Evolutionary conservation across 2,329 filamentous ascomycete species (phyloP).

Genomic region (Hysterium pulicare): DNA sequence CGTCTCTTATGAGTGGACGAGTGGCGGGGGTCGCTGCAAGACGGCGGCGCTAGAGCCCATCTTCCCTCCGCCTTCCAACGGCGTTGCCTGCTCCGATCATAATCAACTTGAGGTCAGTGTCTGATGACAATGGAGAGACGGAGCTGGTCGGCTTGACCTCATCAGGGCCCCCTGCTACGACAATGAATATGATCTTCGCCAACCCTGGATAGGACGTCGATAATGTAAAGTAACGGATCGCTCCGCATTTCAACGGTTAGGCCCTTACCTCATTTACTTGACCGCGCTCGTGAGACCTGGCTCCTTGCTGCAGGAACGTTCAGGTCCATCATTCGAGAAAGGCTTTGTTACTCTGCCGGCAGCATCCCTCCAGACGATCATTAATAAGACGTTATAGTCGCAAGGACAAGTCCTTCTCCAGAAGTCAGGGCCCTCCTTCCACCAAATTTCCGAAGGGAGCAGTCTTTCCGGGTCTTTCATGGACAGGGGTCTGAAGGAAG

Average conservation of each 20-base stretch:
- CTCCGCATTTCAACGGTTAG: slow-evolving; percentile 26
- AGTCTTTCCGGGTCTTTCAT: no score
- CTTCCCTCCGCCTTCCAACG: slow-evolving; percentile 12
- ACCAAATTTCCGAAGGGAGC: no score
- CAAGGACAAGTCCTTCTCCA: no score
- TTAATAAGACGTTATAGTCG: no score
- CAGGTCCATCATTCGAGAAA: slow-evolving; percentile 16
- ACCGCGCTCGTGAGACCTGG: slow-evolving; percentile 16
- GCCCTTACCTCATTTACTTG: slow-evolving; percentile 20
- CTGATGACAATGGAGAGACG: slow-evolving; percentile 15
- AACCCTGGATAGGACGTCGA: slow-evolving; percentile 16
- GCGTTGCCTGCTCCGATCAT: slow-evolving; percentile 22
- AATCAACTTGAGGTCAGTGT: slow-evolving; percentile 10
- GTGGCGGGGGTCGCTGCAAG: slow-evolving; percentile 23
- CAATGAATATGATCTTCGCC: slow-evolving; percentile 13
- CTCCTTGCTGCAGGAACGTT: slow-evolving; percentile 20
- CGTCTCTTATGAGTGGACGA: slow-evolving; percentile 13
- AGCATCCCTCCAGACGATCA: slow-evolving; percentile 19
- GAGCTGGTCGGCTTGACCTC: not conserved
- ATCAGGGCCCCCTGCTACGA: slow-evolving; percentile 1
- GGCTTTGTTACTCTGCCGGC: slow-evolving; percentile 13
- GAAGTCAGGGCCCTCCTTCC: no score
- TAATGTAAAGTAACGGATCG: slow-evolving; percentile 25
- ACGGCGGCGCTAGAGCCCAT: slow-evolving; percentile 19
- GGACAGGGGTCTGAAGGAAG: no score